Percentiles rank a stretch among this genome's conserved stretches.
phyloP scores from a whole-genome alignment of 345 rosid genomes.

The Murraya koenigii region DNA sequence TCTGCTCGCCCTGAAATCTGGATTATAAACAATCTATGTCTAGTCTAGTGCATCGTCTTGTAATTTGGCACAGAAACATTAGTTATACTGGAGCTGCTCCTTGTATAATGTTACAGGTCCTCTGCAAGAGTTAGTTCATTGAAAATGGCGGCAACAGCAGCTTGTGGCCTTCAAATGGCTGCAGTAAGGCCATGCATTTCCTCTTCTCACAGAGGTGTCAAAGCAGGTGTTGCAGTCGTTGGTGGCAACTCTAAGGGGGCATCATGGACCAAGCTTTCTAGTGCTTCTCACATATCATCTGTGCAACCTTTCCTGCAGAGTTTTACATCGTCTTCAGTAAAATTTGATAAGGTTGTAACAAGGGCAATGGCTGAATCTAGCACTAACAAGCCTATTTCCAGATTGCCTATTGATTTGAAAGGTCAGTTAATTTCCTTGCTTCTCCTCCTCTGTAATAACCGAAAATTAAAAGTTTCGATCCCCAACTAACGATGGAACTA shows the following conservation, averaged over 20 bases:
- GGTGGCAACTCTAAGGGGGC: slow-evolving; percentile 38
- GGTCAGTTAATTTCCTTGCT: slow-evolving; percentile 34
- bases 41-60: not conserved
- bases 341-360: slow-evolving; percentile 38
- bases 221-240: slow-evolving; percentile 40
- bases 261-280: slow-evolving; percentile 50
- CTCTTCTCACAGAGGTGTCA: slow-evolving; percentile 38
- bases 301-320: slow-evolving; percentile 33
- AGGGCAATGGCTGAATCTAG: slow-evolving; percentile 61
- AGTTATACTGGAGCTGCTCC: not conserved
- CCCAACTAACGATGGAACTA: not conserved
- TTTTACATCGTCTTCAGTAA: slow-evolving; percentile 35
- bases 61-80: not conserved
- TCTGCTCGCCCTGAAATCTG: too few relatives aligned
- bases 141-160: slow-evolving; percentile 61
- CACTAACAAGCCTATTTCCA: slow-evolving; percentile 49
- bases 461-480: not conserved
- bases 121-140: slow-evolving; percentile 18
- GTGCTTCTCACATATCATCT: slow-evolving; percentile 47
- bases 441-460: not conserved
- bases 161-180: slow-evolving; percentile 59
- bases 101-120: slow-evolving; percentile 17
- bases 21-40: not conserved
- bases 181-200: slow-evolving; percentile 51
- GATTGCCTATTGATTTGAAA: slow-evolving; percentile 83